A percentile compares a stretch with the other conserved stretches of the same genome.
Conservation (phyloP, 345 rosid genomes). For the Xanthoceras sorbifolium region DNA sequence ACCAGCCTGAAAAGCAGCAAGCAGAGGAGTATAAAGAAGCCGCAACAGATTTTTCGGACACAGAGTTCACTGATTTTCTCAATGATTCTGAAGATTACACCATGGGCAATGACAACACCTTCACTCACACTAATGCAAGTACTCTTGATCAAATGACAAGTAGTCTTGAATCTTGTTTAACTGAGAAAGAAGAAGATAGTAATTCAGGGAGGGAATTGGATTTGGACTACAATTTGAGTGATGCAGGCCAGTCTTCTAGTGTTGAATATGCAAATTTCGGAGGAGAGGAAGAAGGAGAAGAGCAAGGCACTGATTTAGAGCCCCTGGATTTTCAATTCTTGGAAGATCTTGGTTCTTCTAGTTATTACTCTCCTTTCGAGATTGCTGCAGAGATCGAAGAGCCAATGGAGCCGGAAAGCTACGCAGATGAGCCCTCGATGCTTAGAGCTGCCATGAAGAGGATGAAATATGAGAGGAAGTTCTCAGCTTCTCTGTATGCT, state of each 20-base stretch:
- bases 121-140: not conserved
- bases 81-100: slow-evolving; percentile 37
- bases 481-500: slow-evolving; percentile 67
- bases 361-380: slow-evolving; percentile 53
- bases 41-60: slow-evolving; percentile 28
- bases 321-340: slow-evolving; percentile 49
- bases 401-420: slow-evolving; percentile 36
- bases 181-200: slow-evolving; percentile 30
- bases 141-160: slow-evolving; percentile 24
- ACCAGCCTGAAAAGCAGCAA: slow-evolving; percentile 17
- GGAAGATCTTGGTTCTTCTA: slow-evolving; percentile 35
- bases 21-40: slow-evolving; percentile 23
- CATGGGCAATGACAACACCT: not conserved
- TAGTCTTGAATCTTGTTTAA: slow-evolving; percentile 41
- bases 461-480: slow-evolving; percentile 61
- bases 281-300: slow-evolving; percentile 31
- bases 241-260: slow-evolving; percentile 31
- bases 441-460: slow-evolving; percentile 58
- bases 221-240: slow-evolving; percentile 23
- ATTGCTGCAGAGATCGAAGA: slow-evolving; percentile 53
- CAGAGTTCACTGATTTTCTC: slow-evolving; percentile 46
- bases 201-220: slow-evolving; percentile 19
- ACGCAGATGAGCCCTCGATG: slow-evolving; percentile 43
- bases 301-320: slow-evolving; percentile 20
- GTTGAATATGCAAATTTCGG: slow-evolving; percentile 18